A percentile compares a stretch with the other conserved stretches of the same genome.
These are phyloP conservation scores for Scleromitrula shiraiana DNA, from an alignment of 2,329 filamentous ascomycete genomes.

Conservation along the genomic window DNA sequence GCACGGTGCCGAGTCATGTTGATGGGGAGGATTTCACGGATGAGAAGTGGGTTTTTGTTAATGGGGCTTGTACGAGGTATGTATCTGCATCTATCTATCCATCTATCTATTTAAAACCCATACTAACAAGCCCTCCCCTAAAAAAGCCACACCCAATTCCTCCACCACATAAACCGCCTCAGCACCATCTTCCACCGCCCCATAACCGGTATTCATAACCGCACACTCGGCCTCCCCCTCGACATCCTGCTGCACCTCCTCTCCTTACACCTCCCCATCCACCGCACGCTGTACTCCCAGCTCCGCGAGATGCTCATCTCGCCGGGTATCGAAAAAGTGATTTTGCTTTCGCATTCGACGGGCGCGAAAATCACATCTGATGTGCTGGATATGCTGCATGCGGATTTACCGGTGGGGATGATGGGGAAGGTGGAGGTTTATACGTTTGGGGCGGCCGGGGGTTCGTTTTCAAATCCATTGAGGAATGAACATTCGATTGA, in stretches of 20 bases:
- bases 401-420: slow-evolving; percentile 55
- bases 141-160: slow-evolving; percentile 50
- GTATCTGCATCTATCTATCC: no score
- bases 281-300: slow-evolving; percentile 46
- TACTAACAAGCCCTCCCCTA: no score
- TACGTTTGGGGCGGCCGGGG: slow-evolving; percentile 69
- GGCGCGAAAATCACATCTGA: slow-evolving; percentile 66
- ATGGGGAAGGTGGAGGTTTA: slow-evolving; percentile 62
- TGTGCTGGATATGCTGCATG: slow-evolving; percentile 65
- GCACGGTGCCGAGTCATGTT: slow-evolving; percentile 1
- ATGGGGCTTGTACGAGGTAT: slow-evolving; percentile 16
- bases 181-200: slow-evolving; percentile 62
- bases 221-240: slow-evolving; percentile 60
- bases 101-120: no score
- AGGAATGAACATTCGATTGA: background rate
- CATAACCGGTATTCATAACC: slow-evolving; percentile 67
- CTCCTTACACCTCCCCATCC: slow-evolving; percentile 62
- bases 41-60: slow-evolving; percentile 15
- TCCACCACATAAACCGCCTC: slow-evolving; percentile 60
- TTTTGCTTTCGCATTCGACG: slow-evolving; percentile 68
- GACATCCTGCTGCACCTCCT: slow-evolving; percentile 68
- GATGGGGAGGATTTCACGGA: slow-evolving; percentile 7
- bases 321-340: slow-evolving; percentile 53
- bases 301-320: slow-evolving; percentile 56
- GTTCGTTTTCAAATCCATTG: slow-evolving; percentile 70